Conservation (phyloP, 75 land plant species). For the Cunninghamia lanceolata region DNA sequence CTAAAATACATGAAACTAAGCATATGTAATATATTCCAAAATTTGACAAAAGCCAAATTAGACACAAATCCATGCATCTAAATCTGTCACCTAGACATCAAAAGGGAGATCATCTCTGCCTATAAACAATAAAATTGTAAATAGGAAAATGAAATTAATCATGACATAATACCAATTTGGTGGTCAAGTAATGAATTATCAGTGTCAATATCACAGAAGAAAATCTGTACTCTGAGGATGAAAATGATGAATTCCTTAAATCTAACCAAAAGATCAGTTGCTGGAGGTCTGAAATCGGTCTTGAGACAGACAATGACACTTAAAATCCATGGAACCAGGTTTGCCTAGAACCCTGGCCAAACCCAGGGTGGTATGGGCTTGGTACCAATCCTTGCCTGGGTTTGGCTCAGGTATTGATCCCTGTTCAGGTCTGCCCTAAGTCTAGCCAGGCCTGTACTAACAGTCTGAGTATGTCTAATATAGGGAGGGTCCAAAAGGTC, state of each 20-base stretch:
- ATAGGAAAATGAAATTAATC: not conserved
- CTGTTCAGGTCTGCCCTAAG: no score
- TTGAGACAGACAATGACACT: not conserved
- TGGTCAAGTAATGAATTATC: not conserved
- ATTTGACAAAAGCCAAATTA: not conserved
- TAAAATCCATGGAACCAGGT: no score
- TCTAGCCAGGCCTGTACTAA: no score
- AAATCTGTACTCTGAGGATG: not conserved
- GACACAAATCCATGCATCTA: not conserved
- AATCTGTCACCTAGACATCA: not conserved
- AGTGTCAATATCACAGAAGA: not conserved
- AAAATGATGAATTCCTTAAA: not conserved
- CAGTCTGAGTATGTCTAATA: no score
- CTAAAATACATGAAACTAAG: not conserved
- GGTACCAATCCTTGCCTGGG: no score
- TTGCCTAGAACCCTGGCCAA: no score
- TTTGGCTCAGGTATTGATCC: no score
- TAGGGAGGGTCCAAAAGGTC: no score
- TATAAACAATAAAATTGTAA: no score
- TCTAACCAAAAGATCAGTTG: not conserved
- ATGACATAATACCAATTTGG: not conserved
- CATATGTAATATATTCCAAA: not conserved
- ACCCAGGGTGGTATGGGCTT: no score
- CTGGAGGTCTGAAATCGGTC: not conserved
- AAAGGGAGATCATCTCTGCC: not conserved